phyloP scores from a whole-genome alignment of 306 rosid species.

The Dryas octopetala region DNA sequence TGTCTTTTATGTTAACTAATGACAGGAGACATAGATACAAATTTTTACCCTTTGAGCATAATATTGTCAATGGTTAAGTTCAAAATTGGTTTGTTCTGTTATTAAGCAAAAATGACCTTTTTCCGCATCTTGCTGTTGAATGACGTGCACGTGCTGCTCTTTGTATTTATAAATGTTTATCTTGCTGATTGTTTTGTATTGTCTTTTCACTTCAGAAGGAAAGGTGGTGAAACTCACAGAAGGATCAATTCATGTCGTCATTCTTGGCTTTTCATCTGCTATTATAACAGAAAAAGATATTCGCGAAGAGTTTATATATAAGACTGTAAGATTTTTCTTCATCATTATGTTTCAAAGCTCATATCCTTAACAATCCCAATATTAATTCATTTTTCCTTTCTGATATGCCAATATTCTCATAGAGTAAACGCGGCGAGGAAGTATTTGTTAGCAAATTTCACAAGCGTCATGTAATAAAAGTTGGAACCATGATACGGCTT shows the following conservation, averaged over 20 bases:
- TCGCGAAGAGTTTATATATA: constrained; percentile 57
- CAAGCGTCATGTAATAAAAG: constrained; percentile 80
- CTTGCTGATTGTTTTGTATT: constrained; percentile 21
- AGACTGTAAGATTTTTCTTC: constrained; percentile 41
- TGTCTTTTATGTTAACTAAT: not conserved
- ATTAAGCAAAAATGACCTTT: not conserved
- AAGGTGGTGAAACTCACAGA: constrained; percentile 68
- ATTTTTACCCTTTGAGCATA: not conserved
- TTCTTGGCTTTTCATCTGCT: constrained; percentile 78
- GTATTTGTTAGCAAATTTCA: constrained; percentile 58
- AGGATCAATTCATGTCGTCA: constrained; percentile 66
- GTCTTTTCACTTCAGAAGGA: constrained; percentile 58
- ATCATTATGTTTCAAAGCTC: constrained; percentile 9
- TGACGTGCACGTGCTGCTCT: not conserved
- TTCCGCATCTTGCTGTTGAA: not conserved
- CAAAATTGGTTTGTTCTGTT: not conserved
- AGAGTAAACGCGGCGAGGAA: constrained; percentile 62
- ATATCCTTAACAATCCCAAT: not conserved
- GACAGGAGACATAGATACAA: not conserved
- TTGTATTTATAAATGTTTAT: not conserved
- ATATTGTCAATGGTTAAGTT: not conserved
- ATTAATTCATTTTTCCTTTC: not conserved
- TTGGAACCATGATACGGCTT: constrained; percentile 65
- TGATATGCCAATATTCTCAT: constrained; percentile 26
- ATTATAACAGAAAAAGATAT: constrained; percentile 55